Percentiles rank a stretch among this genome's conserved stretches.
These are phyloP conservation scores for Sphaerulina vaccinii DNA, from an alignment of 2,329 filamentous ascomycete genomes.

Conservation along the genomic window DNA sequence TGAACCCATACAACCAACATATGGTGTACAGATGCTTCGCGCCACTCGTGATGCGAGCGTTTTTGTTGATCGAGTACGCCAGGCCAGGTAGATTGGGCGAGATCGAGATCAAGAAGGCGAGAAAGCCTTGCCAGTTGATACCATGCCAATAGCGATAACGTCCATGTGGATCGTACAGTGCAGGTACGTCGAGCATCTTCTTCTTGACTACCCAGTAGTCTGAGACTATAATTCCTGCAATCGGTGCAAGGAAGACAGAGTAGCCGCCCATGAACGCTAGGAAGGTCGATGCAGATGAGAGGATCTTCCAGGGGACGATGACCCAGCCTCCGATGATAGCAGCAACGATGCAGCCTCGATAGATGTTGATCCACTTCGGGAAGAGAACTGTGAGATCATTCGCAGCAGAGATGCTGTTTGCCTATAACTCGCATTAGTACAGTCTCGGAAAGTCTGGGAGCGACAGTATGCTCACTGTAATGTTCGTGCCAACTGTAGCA, in stretches of 20 bases:
- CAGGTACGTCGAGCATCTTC: background rate
- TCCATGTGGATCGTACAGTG: background rate
- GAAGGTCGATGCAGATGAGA: constrained; percentile 32
- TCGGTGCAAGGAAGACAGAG: constrained; percentile 62
- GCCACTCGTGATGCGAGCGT: background rate
- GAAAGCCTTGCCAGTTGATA: background rate
- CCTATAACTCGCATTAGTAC: constrained; percentile 21
- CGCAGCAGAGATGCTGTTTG: constrained; percentile 53
- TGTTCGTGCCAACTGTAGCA: constrained; percentile 34
- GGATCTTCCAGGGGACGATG: constrained; percentile 64
- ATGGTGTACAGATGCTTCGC: background rate
- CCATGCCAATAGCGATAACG: background rate
- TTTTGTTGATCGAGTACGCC: background rate
- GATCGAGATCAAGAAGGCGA: background rate
- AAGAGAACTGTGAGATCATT: constrained; percentile 54
- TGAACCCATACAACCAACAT: background rate
- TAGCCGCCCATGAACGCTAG: constrained; percentile 46
- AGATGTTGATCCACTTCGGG: constrained; percentile 51
- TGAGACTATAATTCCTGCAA: constrained; percentile 58
- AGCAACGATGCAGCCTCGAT: constrained; percentile 44
- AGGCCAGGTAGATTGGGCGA: background rate
- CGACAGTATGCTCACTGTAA: background rate
- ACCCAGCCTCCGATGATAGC: constrained; percentile 52
- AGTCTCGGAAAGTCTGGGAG: background rate
- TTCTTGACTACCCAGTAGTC: constrained; percentile 55